Evolutionary conservation across 2,329 filamentous ascomycete species (phyloP).

Genomic region (Canariomyces notabilis): DNA sequence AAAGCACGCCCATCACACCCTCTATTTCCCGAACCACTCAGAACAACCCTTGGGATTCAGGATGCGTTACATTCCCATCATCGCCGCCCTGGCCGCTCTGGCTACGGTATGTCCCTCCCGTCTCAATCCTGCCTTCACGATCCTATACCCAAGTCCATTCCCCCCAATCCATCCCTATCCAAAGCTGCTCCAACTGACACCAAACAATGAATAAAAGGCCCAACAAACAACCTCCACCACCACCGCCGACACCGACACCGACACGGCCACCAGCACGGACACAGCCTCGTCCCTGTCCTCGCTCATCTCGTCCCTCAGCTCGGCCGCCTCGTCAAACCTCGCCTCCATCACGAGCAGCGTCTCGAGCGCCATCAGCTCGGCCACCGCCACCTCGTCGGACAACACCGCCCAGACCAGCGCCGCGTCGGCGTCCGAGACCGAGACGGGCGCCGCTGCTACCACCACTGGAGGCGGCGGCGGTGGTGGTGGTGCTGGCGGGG

Average conservation of each 20-base stretch:
- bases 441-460: no score
- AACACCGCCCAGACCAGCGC: slow-evolving; percentile 18
- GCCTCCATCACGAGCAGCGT: slow-evolving; percentile 25
- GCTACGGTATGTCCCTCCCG: slow-evolving; percentile 24
- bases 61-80: slow-evolving; percentile 41
- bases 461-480: no score
- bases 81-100: slow-evolving; percentile 35
- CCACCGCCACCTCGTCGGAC: slow-evolving; percentile 28
- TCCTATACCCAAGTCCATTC: background rate
- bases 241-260: background rate
- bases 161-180: slow-evolving; percentile 8
- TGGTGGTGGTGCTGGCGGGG: no score
- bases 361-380: slow-evolving; percentile 27
- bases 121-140: background rate
- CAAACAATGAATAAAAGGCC: no score
- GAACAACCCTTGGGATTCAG: slow-evolving; percentile 18
- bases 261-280: slow-evolving; percentile 4
- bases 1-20: background rate
- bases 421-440: slow-evolving; percentile 15
- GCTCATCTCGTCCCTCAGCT: slow-evolving; percentile 22
- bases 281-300: slow-evolving; percentile 19
- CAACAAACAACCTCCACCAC: slow-evolving; percentile 16
- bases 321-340: slow-evolving; percentile 24
- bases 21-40: background rate
- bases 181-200: no score